Conservation (phyloP, 257 asterid genomes). For the Anisodus acutangulus region DNA sequence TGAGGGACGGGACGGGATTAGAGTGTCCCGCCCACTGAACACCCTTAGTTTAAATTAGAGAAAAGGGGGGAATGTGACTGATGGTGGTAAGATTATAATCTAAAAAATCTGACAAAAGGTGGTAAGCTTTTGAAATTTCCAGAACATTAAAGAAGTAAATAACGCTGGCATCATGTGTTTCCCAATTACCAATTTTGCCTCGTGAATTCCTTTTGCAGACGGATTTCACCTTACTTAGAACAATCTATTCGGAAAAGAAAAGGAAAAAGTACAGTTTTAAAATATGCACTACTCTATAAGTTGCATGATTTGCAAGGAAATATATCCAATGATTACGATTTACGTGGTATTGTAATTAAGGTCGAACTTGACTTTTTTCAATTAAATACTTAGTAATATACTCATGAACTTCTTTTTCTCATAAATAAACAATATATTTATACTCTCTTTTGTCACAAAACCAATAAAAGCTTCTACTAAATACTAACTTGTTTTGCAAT, state of each 20-base stretch:
- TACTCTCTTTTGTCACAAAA: background rate
- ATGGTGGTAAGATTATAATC: background rate
- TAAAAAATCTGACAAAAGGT: background rate
- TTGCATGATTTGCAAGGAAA: too few relatives aligned
- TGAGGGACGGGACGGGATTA: too few relatives aligned
- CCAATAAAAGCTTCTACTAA: background rate
- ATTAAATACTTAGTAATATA: background rate
- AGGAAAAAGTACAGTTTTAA: background rate
- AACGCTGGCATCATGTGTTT: constrained; percentile 3
- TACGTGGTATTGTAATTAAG: too few relatives aligned
- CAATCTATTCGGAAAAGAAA: background rate
- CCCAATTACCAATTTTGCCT: background rate
- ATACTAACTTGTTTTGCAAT: background rate
- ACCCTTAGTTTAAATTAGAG: background rate
- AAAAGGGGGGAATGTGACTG: background rate
- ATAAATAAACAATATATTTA: too few relatives aligned
- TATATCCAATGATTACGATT: too few relatives aligned
- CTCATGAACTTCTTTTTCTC: background rate
- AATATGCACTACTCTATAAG: background rate
- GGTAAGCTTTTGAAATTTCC: background rate
- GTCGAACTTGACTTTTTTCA: background rate
- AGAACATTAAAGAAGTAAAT: background rate
- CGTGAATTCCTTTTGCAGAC: background rate
- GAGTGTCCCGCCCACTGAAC: too few relatives aligned
- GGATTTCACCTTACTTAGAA: background rate